phyloP scores from a whole-genome alignment of 1,284 basidiomycete genomes.

The Peniophora sp. region DNA sequence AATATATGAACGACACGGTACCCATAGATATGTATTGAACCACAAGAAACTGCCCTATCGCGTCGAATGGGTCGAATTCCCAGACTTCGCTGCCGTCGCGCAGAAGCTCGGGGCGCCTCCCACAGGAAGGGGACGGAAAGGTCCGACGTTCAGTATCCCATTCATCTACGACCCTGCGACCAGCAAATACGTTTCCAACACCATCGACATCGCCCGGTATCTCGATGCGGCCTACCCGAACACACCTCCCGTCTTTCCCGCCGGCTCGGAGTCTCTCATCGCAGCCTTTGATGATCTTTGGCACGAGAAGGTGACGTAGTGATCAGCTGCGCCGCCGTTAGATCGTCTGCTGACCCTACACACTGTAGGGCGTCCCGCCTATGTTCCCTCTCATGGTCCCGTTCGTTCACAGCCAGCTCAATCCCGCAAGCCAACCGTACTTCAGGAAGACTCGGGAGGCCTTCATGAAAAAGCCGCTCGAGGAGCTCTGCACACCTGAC shows the following conservation, averaged over 20 bases:
- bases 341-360: too few relatives aligned
- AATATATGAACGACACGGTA: background rate
- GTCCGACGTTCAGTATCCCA: constrained; percentile 29
- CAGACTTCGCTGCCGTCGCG: constrained; percentile 26
- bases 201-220: constrained; percentile 27
- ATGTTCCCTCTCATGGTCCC: constrained; percentile 7
- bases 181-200: constrained; percentile 22
- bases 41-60: constrained; percentile 30
- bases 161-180: constrained; percentile 26
- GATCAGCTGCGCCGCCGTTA: too few relatives aligned
- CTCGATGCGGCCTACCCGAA: constrained; percentile 27
- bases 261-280: constrained; percentile 16
- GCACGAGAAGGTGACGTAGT: background rate
- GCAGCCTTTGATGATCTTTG: constrained; percentile 16
- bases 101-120: constrained; percentile 23
- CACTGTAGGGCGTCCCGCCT: background rate
- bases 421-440: constrained; percentile 22
- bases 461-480: constrained; percentile 20
- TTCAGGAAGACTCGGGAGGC: constrained; percentile 24
- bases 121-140: constrained; percentile 17
- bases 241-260: constrained; percentile 18
- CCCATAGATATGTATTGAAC: constrained; percentile 28
- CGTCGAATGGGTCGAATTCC: constrained; percentile 31
- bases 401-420: constrained; percentile 14
- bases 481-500: constrained; percentile 12